A percentile compares a stretch with the other conserved stretches of the same genome.
Conservation (phyloP, 768 basidiomycete species). For the Daedalea quercina region DNA sequence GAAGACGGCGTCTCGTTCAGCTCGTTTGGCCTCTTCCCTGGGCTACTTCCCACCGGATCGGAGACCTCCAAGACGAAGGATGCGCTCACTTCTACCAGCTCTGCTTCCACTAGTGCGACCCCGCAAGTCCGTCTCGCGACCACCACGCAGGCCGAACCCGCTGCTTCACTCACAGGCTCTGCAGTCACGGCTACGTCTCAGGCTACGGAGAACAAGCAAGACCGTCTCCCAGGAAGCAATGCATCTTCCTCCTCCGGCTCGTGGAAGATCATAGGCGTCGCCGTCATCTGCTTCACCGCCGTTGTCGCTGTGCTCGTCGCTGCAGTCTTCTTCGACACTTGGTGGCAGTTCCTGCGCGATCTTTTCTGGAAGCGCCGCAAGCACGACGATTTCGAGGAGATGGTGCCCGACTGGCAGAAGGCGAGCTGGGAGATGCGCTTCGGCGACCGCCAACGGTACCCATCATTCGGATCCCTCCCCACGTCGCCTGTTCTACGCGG, state of each 20-base stretch:
- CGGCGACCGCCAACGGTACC: conserved; percentile 21
- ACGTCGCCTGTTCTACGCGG: conserved; percentile 4
- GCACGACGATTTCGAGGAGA: conserved; percentile 37
- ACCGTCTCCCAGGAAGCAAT: neutral
- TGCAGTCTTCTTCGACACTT: conserved; percentile 65
- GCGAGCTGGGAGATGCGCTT: conserved; percentile 47
- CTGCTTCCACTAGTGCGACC: neutral
- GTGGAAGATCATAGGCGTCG: conserved; percentile 70
- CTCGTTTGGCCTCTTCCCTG: neutral
- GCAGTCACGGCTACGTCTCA: neutral
- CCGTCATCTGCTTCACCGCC: conserved; percentile 54
- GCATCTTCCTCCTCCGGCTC: conserved; percentile 28
- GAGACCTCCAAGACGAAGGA: neutral
- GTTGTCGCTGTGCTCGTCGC: conserved; percentile 49
- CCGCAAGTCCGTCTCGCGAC: neutral
- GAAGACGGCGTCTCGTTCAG: neutral
- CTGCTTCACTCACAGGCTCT: neutral
- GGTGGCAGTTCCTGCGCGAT: conserved; percentile 56
- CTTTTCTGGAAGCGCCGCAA: conserved; percentile 32
- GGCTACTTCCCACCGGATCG: neutral
- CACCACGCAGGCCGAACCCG: neutral
- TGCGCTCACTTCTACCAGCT: neutral
- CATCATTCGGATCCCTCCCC: conserved; percentile 21
- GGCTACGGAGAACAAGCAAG: neutral
- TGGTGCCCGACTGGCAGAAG: conserved; percentile 61